Evolutionary conservation across 768 basidiomycete species (phyloP), one percentile per base, ranked within the genome.

Genomic region (Mycena metata): DNA sequence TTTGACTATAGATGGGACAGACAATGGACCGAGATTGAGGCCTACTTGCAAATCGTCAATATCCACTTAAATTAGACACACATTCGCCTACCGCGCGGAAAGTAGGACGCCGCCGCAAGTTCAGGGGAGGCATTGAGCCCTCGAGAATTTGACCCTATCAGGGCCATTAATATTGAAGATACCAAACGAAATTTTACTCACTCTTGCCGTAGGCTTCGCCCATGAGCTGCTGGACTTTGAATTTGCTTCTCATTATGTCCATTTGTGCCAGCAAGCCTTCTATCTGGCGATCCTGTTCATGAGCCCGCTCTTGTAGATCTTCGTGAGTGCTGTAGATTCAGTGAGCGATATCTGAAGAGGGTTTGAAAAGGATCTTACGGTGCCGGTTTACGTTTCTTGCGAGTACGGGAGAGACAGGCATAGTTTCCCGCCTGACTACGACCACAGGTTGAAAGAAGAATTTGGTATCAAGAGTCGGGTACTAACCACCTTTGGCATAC

Each of bases 321-420:
- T 89, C 88, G 60, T 89, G 87, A 4, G 86, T 87, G 16, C 87
- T 89, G 57, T 41, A 36, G n/a, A 58, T 3, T 24, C 5, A 35
- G 43, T 63, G 23, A 55, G 69, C 36, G n/a, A 39, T 2, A 64
- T 49, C 35, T 45, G 41, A 45, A 24, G 19, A 17, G 59, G 36
- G 54, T 24, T 11, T 10, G 30, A 23, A 35, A 56, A 16, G 30
- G 42, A 8, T 76, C 86, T 61, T 77, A 88, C 88, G 86, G 86
- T 50, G 87, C 88, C 62, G 85, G 78, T 75, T 87, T 86, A 43
- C 88, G 83, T 73, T 87, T 88, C 78, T 89, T 89, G 61, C 88
- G 82, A 49, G 75, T 79, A 45, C 86, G 81, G 6, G 84, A 75
- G 30, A 82, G 74, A 67, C 88, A 89, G 60, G 80, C 76, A 59